Percentiles rank a stretch among this genome's conserved stretches.
Conservation (phyloP, 192 early-diverging fungal species). For the Ambispora gerdemannii region DNA sequence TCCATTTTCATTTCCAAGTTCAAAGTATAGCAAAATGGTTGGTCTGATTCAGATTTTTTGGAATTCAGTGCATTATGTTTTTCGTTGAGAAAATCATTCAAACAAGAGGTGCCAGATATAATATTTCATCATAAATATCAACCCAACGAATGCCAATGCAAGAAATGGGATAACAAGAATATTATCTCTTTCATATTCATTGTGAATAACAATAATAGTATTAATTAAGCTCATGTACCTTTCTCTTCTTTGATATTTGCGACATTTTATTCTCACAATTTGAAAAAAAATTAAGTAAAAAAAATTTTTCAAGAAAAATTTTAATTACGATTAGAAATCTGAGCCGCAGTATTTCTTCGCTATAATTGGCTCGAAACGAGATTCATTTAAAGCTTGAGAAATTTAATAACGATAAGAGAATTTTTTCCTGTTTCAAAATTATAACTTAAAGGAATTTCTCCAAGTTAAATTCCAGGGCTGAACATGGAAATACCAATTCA, state of each 20-base stretch:
- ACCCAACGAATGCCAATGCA: not conserved
- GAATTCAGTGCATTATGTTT: slow-evolving; percentile 36
- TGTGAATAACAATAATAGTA: not conserved
- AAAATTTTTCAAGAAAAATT: too few species aligned
- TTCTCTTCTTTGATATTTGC: slow-evolving; percentile 75
- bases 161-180: slow-evolving; percentile 7
- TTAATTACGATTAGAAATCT: too few species aligned
- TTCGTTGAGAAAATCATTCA: slow-evolving; percentile 36
- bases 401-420: not conserved
- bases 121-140: slow-evolving; percentile 42
- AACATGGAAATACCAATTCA: slow-evolving; percentile 80
- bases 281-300: too few species aligned
- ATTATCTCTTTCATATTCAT: not conserved
- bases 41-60: not conserved
- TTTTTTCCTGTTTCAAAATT: not conserved
- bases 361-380: too few species aligned
- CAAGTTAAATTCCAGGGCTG: slow-evolving; percentile 90
- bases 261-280: too few species aligned
- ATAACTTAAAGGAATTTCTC: slow-evolving; percentile 84
- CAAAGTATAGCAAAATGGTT: not conserved
- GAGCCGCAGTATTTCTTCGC: too few species aligned
- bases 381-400: too few species aligned
- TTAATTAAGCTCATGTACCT: slow-evolving; percentile 45
- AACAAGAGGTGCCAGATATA: slow-evolving; percentile 59
- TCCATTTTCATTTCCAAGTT: not conserved